A percentile compares a stretch with the other conserved stretches of the same genome.
phyloP scores from a whole-genome alignment of 129 eudicot species.

The Artemisia annua region DNA sequence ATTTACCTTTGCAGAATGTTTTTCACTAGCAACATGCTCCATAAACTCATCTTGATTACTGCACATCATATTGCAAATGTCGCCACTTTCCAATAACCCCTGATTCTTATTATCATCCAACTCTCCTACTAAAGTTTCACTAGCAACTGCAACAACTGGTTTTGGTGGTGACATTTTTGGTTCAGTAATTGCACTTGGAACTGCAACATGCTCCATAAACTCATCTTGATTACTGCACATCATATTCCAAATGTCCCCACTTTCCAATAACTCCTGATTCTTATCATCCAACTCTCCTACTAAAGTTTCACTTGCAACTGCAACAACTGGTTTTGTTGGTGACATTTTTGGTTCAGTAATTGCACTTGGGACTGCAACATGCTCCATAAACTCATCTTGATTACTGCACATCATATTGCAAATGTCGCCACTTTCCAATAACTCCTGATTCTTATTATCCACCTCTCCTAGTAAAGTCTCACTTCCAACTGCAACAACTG shows the following conservation, averaged over 20 bases:
- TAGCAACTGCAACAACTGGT: conserved; percentile 10
- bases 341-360: conserved; percentile 15
- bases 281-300: conserved; percentile 32
- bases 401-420: conserved; percentile 47
- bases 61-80: conserved; percentile 45
- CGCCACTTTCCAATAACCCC: conserved; percentile 34
- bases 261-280: conserved; percentile 34
- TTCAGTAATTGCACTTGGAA: not conserved
- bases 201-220: conserved; percentile 22
- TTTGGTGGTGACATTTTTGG: conserved; percentile 19
- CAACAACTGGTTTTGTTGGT: conserved; percentile 2
- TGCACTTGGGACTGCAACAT: not conserved
- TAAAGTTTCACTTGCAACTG: conserved; percentile 14
- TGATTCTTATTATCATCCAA: conserved; percentile 38
- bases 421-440: conserved; percentile 36
- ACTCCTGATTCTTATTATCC: conserved; percentile 37
- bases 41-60: conserved; percentile 36
- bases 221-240: conserved; percentile 39
- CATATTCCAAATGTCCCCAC: conserved; percentile 45
- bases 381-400: conserved; percentile 35
- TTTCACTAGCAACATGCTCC: conserved; percentile 41
- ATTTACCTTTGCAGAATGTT: conserved; percentile 44
- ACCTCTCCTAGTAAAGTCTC: conserved; percentile 14
- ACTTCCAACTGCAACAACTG: conserved; percentile 12
- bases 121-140: conserved; percentile 14